A percentile compares a stretch with the other conserved stretches of the same genome.
These are phyloP conservation scores for Lepraria neglecta DNA, from an alignment of 495 filamentous ascomycete species.

Conservation along the genomic window DNA sequence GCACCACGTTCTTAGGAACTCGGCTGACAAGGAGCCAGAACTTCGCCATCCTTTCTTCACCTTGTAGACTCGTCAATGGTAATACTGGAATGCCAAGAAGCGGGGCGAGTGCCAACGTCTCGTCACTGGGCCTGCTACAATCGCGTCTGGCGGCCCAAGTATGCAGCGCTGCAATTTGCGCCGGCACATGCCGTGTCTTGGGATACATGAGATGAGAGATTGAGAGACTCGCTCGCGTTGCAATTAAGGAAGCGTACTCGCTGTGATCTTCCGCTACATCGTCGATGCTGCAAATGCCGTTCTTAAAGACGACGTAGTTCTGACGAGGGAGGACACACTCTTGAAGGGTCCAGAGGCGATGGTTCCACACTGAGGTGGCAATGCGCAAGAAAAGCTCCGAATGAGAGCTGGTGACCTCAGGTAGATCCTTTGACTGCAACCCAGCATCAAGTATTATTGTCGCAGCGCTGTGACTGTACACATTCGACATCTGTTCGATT, in stretches of 20 bases:
- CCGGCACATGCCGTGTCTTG: no score
- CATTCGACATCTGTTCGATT: background rate
- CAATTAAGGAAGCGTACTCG: no score
- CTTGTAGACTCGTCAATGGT: background rate
- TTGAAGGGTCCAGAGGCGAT: slow-evolving; percentile 12
- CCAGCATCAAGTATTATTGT: background rate
- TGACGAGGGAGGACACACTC: background rate
- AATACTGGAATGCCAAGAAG: background rate
- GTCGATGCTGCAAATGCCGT: background rate
- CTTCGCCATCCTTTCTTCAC: background rate
- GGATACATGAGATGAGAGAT: no score
- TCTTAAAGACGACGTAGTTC: background rate
- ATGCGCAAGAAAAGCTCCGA: background rate
- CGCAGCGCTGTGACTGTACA: background rate
- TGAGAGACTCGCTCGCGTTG: no score
- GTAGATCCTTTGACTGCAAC: background rate
- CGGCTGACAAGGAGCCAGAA: background rate
- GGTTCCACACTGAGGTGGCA: background rate
- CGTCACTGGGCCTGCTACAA: background rate
- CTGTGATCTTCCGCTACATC: background rate
- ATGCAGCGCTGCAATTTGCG: no score
- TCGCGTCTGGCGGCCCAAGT: background rate
- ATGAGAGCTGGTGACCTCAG: background rate
- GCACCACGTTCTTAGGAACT: background rate
- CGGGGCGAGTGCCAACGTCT: background rate